Evolutionary conservation across 2,329 filamentous ascomycete species (phyloP).

Genomic region (Epichloe coenophiala): DNA sequence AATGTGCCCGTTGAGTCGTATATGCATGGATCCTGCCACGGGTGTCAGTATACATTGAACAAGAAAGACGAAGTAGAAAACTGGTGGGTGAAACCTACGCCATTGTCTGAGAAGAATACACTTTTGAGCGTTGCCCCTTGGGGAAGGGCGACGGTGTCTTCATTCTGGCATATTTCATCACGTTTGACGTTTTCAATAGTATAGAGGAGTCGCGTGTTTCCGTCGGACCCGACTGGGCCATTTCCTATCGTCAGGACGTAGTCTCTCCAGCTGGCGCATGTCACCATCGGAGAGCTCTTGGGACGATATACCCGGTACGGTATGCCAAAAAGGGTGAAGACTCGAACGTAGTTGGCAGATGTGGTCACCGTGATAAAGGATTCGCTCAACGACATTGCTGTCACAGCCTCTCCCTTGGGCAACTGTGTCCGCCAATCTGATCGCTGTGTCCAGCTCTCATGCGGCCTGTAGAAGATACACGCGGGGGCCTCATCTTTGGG

Average conservation of each 20-base stretch:
- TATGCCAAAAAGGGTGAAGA: conserved; percentile 87
- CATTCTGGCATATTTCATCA: conserved; percentile 87
- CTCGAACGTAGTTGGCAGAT: conserved; percentile 71
- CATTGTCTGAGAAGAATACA: conserved; percentile 83
- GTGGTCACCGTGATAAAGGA: conserved; percentile 87
- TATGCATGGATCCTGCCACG: conserved; percentile 69
- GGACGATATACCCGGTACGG: conserved; percentile 82
- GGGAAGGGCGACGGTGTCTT: conserved; percentile 78
- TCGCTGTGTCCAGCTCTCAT: conserved; percentile 89
- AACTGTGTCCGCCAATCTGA: conserved; percentile 81
- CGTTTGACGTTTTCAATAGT: conserved; percentile 90
- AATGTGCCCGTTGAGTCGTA: conserved; percentile 89
- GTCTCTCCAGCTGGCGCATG: conserved; percentile 86
- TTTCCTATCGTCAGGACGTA: conserved; percentile 96
- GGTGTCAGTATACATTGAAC: background rate
- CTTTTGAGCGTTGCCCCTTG: conserved; percentile 60
- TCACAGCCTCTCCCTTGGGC: conserved; percentile 75
- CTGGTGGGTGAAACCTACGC: conserved; percentile 39
- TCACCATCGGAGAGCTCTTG: conserved; percentile 80
- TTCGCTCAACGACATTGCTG: conserved; percentile 80
- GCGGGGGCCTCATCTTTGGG: conserved; percentile 54
- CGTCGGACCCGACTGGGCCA: conserved; percentile 68
- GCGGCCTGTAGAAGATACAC: conserved; percentile 87
- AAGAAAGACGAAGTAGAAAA: background rate
- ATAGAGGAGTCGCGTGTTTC: conserved; percentile 67